Conservation (phyloP, 345 rosid species). For the Corymbia maculata region DNA sequence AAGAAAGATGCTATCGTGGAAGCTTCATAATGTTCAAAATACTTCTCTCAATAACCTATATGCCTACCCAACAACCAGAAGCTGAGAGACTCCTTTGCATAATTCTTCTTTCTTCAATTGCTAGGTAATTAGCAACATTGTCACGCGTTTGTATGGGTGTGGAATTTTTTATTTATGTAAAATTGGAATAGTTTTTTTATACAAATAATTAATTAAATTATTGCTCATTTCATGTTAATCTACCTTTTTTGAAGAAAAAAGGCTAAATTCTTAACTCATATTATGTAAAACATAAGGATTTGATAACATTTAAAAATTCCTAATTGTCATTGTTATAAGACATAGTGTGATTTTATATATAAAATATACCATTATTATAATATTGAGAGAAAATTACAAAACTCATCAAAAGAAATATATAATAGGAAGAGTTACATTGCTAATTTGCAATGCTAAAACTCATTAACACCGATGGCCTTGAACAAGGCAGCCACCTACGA, state of each 20-base stretch:
- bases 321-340: too few species aligned
- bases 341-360: fast-evolving
- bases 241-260: not conserved
- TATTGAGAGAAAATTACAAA: not conserved
- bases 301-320: not conserved
- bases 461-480: not conserved
- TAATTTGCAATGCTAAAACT: not conserved
- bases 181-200: fast-evolving
- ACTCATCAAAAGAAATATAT: too few species aligned
- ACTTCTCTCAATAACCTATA: not conserved
- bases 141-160: fast-evolving
- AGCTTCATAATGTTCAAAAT: not conserved
- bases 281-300: not conserved
- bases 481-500: not conserved
- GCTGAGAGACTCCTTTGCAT: not conserved
- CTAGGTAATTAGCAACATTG: fast-evolving
- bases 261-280: not conserved
- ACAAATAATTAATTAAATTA: fast-evolving
- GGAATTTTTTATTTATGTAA: too few species aligned
- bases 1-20: not conserved
- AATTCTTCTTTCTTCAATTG: not conserved
- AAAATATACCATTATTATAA: too few species aligned
- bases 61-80: fast-evolving
- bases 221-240: not conserved
- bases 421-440: not conserved